A percentile compares a stretch with the other conserved stretches of the same genome.
These are phyloP conservation scores for Ammopiptanthus mongolicus DNA, from an alignment of 306 rosid genomes.

Conservation along the genomic window DNA sequence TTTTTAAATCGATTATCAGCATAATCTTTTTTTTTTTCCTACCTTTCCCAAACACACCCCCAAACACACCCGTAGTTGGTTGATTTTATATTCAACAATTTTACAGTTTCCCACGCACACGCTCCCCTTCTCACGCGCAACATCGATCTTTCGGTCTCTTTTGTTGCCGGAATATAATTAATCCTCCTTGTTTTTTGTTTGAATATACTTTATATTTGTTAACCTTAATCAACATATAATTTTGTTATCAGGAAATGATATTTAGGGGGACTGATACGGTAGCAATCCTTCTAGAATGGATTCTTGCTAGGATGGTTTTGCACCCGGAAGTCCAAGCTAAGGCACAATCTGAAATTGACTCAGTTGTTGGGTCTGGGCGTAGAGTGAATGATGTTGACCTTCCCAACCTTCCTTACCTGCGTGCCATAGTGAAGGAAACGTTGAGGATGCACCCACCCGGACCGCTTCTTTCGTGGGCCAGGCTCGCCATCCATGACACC, in stretches of 20 bases:
- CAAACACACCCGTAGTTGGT: too few relatives aligned
- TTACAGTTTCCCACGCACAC: too few relatives aligned
- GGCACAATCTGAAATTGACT: constrained; percentile 53
- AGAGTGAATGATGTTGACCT: constrained; percentile 48
- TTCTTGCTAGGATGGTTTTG: constrained; percentile 67
- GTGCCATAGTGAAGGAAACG: constrained; percentile 69
- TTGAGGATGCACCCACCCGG: constrained; percentile 89
- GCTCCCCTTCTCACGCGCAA: too few relatives aligned
- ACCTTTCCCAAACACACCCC: too few relatives aligned
- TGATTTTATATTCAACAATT: too few relatives aligned
- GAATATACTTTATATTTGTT: too few relatives aligned
- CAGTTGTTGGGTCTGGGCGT: constrained; percentile 11
- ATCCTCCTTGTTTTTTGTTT: too few relatives aligned
- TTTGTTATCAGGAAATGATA: constrained; percentile 62
- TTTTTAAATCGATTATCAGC: too few relatives aligned
- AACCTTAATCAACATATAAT: too few relatives aligned
- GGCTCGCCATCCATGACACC: constrained; percentile 66
- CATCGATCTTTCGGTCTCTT: too few relatives aligned
- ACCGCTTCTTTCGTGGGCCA: constrained; percentile 81
- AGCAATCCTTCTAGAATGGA: constrained; percentile 82
- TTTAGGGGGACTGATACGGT: constrained; percentile 87
- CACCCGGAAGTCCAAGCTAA: constrained; percentile 63
- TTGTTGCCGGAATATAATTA: too few relatives aligned
- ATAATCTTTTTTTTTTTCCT: too few relatives aligned
- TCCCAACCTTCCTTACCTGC: constrained; percentile 56